A percentile compares a stretch with the other conserved stretches of the same genome.
phyloP scores from a whole-genome alignment of 805 yeast species.

The Saturnispora bothae region DNA sequence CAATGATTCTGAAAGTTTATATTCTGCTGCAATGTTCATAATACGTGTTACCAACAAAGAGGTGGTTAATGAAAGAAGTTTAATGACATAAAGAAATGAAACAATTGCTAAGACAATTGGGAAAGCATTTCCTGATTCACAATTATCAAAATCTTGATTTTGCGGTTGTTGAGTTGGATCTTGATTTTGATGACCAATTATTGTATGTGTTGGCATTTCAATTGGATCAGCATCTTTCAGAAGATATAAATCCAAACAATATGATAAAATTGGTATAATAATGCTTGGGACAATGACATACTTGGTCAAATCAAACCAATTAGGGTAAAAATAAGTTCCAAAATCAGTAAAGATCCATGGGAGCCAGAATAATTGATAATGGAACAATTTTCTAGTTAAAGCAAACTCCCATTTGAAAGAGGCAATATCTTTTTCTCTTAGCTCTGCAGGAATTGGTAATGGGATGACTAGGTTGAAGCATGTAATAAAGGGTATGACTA shows the following conservation, averaged over 20 bases:
- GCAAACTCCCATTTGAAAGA: constrained; percentile 16
- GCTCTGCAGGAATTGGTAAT: constrained; percentile 16
- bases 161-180: not conserved
- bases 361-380: constrained; percentile 19
- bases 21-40: constrained; percentile 36
- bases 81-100: constrained; percentile 24
- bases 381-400: constrained; percentile 19
- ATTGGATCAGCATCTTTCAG: not conserved
- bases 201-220: constrained; percentile 4
- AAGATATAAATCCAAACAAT: not conserved
- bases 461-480: constrained; percentile 22
- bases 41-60: constrained; percentile 23
- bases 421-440: constrained; percentile 7
- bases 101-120: constrained; percentile 18
- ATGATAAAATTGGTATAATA: constrained; percentile 2
- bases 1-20: constrained; percentile 35
- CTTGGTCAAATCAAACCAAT: constrained; percentile 13
- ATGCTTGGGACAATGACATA: constrained; percentile 9
- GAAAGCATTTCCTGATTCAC: constrained; percentile 11
- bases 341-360: constrained; percentile 10
- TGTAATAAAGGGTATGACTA: constrained; percentile 20
- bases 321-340: constrained; percentile 1
- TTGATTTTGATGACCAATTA: not conserved
- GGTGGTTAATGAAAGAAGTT: constrained; percentile 23
- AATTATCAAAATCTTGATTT: not conserved